A percentile compares a stretch with the other conserved stretches of the same genome.
These are phyloP conservation scores for Nepenthes alata DNA, from an alignment of 179 eudicot species.

Conservation along the genomic window DNA sequence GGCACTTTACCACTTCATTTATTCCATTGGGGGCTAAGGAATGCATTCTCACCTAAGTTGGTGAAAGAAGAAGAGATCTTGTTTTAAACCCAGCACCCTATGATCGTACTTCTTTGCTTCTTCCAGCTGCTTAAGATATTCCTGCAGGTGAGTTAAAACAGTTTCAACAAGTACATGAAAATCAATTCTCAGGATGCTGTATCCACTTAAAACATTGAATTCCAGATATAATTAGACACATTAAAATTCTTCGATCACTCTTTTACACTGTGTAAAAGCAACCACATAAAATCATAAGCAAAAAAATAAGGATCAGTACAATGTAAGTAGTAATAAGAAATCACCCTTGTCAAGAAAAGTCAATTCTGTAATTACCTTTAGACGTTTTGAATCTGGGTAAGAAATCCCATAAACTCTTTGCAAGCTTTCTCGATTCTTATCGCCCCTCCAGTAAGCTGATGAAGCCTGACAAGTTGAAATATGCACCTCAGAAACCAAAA, in stretches of 20 bases:
- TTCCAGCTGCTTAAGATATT: constrained; percentile 61
- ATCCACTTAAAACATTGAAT: neutral
- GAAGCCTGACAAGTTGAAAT: constrained; percentile 49
- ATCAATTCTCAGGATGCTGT: neutral
- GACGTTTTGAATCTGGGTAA: constrained; percentile 65
- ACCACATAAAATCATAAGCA: neutral
- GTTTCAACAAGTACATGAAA: neutral
- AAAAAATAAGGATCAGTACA: neutral
- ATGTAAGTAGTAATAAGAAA: neutral
- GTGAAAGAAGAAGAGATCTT: constrained; percentile 88
- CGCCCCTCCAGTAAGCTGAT: constrained; percentile 97
- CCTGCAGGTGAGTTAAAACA: constrained; percentile 26
- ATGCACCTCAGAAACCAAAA: constrained; percentile 1
- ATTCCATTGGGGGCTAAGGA: neutral
- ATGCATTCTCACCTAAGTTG: constrained; percentile 60
- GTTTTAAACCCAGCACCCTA: constrained; percentile 67
- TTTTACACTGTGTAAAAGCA: neutral
- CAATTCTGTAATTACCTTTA: constrained; percentile 41
- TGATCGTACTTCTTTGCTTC: constrained; percentile 94
- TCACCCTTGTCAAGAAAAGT: neutral
- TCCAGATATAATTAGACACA: neutral
- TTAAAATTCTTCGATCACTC: too few species aligned
- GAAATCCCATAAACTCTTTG: constrained; percentile 97
- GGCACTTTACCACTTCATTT: neutral
- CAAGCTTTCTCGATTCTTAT: constrained; percentile 82